Percentiles rank a stretch among this genome's conserved stretches.
phyloP scores from a whole-genome alignment of 1,139 yeast genomes.

The Yamadazyma mexicana region DNA sequence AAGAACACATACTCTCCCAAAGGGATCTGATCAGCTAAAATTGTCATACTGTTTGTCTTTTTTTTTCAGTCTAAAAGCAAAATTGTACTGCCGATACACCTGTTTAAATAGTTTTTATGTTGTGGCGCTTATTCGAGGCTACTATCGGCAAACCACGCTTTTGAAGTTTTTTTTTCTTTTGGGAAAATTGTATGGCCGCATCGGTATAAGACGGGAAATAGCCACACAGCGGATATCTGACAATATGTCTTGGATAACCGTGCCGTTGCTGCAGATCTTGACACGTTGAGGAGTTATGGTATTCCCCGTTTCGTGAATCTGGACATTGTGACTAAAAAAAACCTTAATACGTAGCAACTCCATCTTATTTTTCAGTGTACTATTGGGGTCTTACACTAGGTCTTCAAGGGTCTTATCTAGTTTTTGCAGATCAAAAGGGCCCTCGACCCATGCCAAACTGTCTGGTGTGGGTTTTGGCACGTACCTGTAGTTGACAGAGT shows the following conservation, averaged over 20 bases:
- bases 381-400: too few relatives aligned
- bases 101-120: not conserved
- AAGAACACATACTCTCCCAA: conserved; percentile 42
- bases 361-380: too few relatives aligned
- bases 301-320: too few relatives aligned
- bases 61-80: not conserved
- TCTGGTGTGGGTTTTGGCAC: not conserved
- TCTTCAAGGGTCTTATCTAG: not conserved
- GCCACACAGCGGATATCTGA: too few relatives aligned
- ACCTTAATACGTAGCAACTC: too few relatives aligned
- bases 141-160: not conserved
- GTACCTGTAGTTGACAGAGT: conserved; percentile 6
- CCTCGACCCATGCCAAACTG: not conserved
- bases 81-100: too few relatives aligned
- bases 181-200: not conserved
- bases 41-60: conserved; percentile 12
- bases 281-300: too few relatives aligned
- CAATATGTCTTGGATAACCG: too few relatives aligned
- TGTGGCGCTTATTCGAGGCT: conserved; percentile 1
- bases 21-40: conserved; percentile 20
- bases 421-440: not conserved
- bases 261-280: too few relatives aligned
- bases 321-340: too few relatives aligned
- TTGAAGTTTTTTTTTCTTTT: too few relatives aligned
- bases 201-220: not conserved